A percentile compares a stretch with the other conserved stretches of the same genome.
These are phyloP conservation scores for Ophiocordyceps camponoti-rufipedis DNA, from an alignment of 2,329 filamentous ascomycete species.

Conservation along the genomic window DNA sequence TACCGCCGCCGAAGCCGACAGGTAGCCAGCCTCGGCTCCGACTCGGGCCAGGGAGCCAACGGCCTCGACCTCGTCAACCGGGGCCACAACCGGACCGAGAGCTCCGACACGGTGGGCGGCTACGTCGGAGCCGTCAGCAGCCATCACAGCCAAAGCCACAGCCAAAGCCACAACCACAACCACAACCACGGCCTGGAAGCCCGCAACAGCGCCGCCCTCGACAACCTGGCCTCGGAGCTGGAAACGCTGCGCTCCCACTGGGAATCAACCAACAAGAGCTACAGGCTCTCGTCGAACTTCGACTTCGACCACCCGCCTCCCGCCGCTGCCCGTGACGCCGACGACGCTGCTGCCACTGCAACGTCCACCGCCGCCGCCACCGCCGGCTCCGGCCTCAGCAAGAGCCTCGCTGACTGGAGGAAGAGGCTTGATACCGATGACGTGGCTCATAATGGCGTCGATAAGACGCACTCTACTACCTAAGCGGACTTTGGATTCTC, in stretches of 20 bases:
- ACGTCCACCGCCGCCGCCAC: no score
- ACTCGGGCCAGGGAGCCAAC: constrained; percentile 15
- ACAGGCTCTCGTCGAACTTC: constrained; percentile 75
- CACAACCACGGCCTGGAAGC: constrained; percentile 24
- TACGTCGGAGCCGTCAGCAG: constrained; percentile 35
- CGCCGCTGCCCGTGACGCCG: constrained; percentile 20
- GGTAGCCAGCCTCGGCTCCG: constrained; percentile 32
- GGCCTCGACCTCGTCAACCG: constrained; percentile 10
- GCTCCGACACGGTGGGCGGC: constrained; percentile 42
- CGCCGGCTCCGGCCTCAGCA: constrained; percentile 35
- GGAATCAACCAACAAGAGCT: constrained; percentile 92
- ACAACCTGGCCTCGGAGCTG: constrained; percentile 80
- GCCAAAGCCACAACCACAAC: constrained; percentile 19
- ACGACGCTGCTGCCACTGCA: no score
- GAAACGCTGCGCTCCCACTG: constrained; percentile 81
- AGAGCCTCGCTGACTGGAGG: constrained; percentile 63
- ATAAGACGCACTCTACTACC: constrained; percentile 10
- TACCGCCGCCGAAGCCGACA: constrained; percentile 66
- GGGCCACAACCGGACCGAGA: constrained; percentile 32
- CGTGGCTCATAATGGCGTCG: constrained; percentile 11
- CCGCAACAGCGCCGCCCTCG: constrained; percentile 52
- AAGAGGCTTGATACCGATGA: constrained; percentile 48
- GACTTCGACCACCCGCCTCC: constrained; percentile 54
- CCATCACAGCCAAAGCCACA: constrained; percentile 14
- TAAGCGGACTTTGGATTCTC: not conserved